These are phyloP conservation scores for Trypanosoma theileri DNA, from an alignment of 208 protist genomes.

Conservation along the genomic window DNA sequence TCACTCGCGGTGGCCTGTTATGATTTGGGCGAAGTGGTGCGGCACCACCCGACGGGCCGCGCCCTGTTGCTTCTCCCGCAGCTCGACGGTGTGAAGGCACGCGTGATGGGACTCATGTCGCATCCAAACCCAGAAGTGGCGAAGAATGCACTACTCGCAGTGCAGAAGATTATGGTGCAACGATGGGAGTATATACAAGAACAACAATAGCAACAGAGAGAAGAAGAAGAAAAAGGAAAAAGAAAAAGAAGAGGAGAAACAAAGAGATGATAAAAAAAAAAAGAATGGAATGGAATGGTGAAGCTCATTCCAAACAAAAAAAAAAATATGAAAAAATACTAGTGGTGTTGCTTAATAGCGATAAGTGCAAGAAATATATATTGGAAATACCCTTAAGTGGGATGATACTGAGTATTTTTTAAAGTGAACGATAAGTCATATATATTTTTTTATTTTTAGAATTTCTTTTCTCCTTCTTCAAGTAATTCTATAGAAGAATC, in stretches of 20 bases:
- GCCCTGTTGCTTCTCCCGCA: slow-evolving; percentile 63
- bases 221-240: not conserved
- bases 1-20: slow-evolving; percentile 89
- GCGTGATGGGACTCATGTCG: slow-evolving; percentile 86
- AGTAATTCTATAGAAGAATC: too few relatives aligned
- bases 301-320: slow-evolving; percentile 4
- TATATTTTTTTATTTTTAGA: too few relatives aligned
- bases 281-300: slow-evolving; percentile 14
- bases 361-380: too few relatives aligned
- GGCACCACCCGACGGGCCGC: slow-evolving; percentile 89
- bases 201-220: slow-evolving; percentile 25
- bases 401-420: too few relatives aligned
- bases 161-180: slow-evolving; percentile 94
- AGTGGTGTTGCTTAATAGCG: too few relatives aligned
- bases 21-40: slow-evolving; percentile 91
- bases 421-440: too few relatives aligned
- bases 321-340: too few relatives aligned
- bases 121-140: slow-evolving; percentile 69
- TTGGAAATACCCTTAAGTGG: too few relatives aligned
- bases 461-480: too few relatives aligned
- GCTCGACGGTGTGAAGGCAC: slow-evolving; percentile 84
- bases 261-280: not conserved
- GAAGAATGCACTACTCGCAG: slow-evolving; percentile 89
- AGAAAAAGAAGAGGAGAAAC: not conserved
- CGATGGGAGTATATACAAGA: slow-evolving; percentile 89